Base-by-base conservation (phyloP, 2,329 filamentous ascomycete genomes). In the Diaporthe vaccinii region DNA sequence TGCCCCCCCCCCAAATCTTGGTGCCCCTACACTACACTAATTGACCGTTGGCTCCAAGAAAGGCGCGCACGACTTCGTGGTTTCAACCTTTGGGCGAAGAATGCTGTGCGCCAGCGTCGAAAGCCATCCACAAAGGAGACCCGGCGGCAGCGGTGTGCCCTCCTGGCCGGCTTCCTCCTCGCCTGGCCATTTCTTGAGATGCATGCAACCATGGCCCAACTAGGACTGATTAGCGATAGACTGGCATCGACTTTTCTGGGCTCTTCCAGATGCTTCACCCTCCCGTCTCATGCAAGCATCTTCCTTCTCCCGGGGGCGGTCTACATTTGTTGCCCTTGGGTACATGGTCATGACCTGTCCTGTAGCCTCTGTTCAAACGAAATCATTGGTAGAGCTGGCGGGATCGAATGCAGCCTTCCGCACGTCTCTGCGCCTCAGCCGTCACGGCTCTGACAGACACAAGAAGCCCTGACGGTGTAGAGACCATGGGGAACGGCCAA, bases 351-450 rank as follows among this genome's bases (percentile, higher is more conserved):
- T 67, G 31, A 41, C 34, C 68, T 61, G 46, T 34, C 44, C 69
- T 53, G 74, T 53, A 72, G 41, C 71, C 51, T 61, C 28, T 34
- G n/a, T 53, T 25, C 44, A 41, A 72, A 53, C 72, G 39, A 28
- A 68, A 57, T 51, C n/a, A 62, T 75, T 76, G 73, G 70, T 10
- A 55, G 34, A n/a, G 5, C 28, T 61, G 57, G 68, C 68, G 73
- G 67, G 69, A 74, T 34, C 22, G 25, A 59, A 44, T 76, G 75
- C 73, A 73, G 75, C 59, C 68, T 44, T 34, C 75, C 69, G 73
- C 20, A 55, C 61, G 44, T 51, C 61, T 68, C 57, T 65, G 53
- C 44, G n/a, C 49, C 28, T 57, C 73, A 72, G 73, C 41, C 74
- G 61, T 70, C 73, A 73, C 36, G 46, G 61, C 65, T 51, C 62